Evolutionary conservation across 805 yeast species (phyloP), one percentile per base, ranked within the genome.

Genomic region (Aciculoconidium aculeatum): DNA sequence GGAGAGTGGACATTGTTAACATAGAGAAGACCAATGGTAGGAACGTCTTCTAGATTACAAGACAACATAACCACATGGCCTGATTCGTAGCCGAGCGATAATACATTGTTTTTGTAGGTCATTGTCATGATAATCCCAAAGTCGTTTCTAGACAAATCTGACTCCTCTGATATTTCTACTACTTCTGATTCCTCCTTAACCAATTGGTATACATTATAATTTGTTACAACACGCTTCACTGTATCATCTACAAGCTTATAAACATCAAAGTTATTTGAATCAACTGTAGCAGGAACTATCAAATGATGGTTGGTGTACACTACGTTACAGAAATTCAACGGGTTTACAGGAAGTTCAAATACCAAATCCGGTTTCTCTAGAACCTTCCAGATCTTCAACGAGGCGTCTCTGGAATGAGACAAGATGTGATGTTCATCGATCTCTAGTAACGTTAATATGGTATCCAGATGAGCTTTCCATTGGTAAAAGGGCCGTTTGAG

Each of bases 241-340:
- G 34, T 23, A 15, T 37, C 41, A 15, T 32, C 42, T 16, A 44
- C 39, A 7, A 77, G 41, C 19, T 48, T 45, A 47, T 80, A 80
- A 1, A 84, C 47, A 44, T 83, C 94, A 37, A 81, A 67, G 18
- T 65, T 64, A 22, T 78, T 73, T 0, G 92, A 76, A 42, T 74
- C 72, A 7, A 64, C 51, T 0, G 86, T 73, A 11, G 79, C 75
- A 0, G 94, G 86, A 1, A 83, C 71, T 5, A 78, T 46, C 15
- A 74, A 33, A 9, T 39, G 40, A 10, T 55, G 46, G 1, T 49
- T 47, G 6, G 27, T 31, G 11, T 68, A 51, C 4, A 67, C 77
- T n/a, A 78, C 75, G 31, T 77, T 75, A 41, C 86, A 71, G 50
- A 79, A 85, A 42, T 82, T 84, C 39, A 85, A 56, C 4, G 84